Evolutionary conservation across 768 basidiomycete species (phyloP).

Genomic region (Amanita polypyramis): DNA sequence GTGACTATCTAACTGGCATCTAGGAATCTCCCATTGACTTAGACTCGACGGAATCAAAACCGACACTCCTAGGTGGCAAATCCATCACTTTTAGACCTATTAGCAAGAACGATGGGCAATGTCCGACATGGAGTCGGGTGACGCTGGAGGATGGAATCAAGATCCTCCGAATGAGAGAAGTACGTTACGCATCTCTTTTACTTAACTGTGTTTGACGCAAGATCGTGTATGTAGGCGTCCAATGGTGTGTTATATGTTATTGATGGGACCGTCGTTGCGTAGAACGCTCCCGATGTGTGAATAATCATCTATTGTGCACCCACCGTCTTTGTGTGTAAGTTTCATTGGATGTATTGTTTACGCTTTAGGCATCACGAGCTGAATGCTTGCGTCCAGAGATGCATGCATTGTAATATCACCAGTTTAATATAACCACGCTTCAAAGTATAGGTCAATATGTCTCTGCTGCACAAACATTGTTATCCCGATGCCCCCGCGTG

Average conservation of each 20-base stretch:
- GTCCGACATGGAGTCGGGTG: conserved; percentile 49
- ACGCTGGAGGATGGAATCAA: conserved; percentile 43
- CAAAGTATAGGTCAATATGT: no score
- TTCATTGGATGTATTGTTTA: background rate
- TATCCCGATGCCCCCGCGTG: no score
- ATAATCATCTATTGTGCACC: background rate
- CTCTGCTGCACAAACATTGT: no score
- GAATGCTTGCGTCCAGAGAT: no score
- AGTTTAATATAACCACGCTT: background rate
- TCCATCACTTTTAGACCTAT: conserved; percentile 42
- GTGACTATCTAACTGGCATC: background rate
- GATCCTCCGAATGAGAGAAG: conserved; percentile 56
- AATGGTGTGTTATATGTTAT: conserved; percentile 53
- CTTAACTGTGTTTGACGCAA: background rate
- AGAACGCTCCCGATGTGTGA: background rate
- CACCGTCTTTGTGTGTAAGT: background rate
- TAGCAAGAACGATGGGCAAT: conserved; percentile 21
- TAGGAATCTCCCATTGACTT: conserved; percentile 41
- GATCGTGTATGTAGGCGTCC: conserved; percentile 5
- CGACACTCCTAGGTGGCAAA: conserved; percentile 50
- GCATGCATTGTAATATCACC: background rate
- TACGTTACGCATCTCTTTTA: conserved; percentile 15
- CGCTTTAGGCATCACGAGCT: no score
- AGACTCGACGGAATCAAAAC: conserved; percentile 29
- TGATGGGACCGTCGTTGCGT: conserved; percentile 33